phyloP scores from a whole-genome alignment of 805 yeast genomes.

The Yamadazyma paraphyllophila region DNA sequence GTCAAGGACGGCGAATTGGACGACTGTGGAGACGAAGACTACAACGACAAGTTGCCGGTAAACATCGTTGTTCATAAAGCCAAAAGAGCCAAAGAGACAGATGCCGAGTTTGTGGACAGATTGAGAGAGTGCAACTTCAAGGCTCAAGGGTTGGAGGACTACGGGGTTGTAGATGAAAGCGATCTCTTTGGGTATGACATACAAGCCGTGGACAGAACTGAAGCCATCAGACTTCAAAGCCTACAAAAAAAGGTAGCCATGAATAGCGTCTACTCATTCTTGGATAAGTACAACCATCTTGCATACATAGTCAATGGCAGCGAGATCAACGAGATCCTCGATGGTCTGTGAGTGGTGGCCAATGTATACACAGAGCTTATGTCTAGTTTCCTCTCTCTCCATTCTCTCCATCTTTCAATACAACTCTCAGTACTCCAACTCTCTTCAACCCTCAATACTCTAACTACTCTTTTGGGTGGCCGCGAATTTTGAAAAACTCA shows the following conservation, averaged over 20 bases:
- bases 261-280: conserved; percentile 7
- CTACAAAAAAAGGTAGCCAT: conserved; percentile 10
- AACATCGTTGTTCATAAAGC: conserved; percentile 13
- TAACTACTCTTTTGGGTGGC: no score
- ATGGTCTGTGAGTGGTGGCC: no score
- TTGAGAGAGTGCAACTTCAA: conserved; percentile 5
- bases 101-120: conserved; percentile 11
- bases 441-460: no score
- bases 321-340: conserved; percentile 3
- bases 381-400: no score
- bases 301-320: conserved; percentile 15
- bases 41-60: conserved; percentile 12
- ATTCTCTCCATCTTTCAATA: no score
- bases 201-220: conserved; percentile 1
- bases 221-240: conserved; percentile 11
- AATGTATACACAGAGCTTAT: no score
- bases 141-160: background rate
- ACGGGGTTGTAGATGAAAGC: conserved; percentile 10
- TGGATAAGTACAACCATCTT: conserved; percentile 12
- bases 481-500: background rate
- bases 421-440: no score
- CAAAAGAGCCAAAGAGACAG: conserved; percentile 6
- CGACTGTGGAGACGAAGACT: conserved; percentile 7
- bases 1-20: conserved; percentile 7
- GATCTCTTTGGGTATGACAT: conserved; percentile 7